These are phyloP conservation scores for Lactuca saligna DNA, from an alignment of 129 eudicot genomes.

Conservation along the genomic window DNA sequence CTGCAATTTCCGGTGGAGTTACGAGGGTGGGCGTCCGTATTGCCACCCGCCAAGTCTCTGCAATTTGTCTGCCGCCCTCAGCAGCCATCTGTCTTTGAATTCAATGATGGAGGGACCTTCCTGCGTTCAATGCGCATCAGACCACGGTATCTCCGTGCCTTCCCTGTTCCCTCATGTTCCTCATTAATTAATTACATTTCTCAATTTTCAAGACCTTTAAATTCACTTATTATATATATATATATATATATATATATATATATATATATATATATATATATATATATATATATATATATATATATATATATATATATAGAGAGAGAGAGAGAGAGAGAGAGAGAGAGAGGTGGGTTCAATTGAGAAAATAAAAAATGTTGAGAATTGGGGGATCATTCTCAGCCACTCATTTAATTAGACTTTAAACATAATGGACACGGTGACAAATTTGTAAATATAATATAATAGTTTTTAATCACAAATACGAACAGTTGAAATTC, in stretches of 20 bases:
- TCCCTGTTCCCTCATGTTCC: conserved; percentile 23
- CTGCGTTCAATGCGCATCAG: conserved; percentile 14
- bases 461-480: too few relatives aligned
- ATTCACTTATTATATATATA: not conserved
- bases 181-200: conserved; percentile 8
- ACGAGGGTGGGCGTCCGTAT: not conserved
- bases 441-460: too few relatives aligned
- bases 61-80: conserved; percentile 6
- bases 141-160: conserved; percentile 29
- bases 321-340: too few relatives aligned
- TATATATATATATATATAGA: too few relatives aligned
- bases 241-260: not conserved
- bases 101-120: conserved; percentile 21
- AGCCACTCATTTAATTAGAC: too few relatives aligned
- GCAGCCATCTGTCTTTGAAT: conserved; percentile 17
- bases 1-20: not conserved
- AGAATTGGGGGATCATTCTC: too few relatives aligned
- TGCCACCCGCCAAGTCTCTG: conserved; percentile 5
- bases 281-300: too few relatives aligned
- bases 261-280: too few relatives aligned
- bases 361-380: too few relatives aligned
- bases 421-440: too few relatives aligned
- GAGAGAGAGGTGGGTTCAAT: too few relatives aligned
- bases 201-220: not conserved
- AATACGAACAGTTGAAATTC: too few relatives aligned